Evolutionary conservation across 2,329 filamentous ascomycete species (phyloP).

Genomic region (Talaromyces sp.): DNA sequence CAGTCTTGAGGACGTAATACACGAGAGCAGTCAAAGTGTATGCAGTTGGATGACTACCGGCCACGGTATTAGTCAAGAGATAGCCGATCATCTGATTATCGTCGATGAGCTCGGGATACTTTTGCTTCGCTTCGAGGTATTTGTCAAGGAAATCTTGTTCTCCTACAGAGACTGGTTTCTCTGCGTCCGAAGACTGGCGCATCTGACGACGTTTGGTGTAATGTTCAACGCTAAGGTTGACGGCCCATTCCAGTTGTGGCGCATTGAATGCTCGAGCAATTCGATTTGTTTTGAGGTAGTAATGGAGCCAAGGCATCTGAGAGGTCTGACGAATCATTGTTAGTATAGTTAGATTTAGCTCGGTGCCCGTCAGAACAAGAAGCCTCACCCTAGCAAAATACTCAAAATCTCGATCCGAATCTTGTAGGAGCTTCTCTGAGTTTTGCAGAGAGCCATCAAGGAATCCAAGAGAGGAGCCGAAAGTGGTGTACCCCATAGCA

Average conservation of each 20-base stretch:
- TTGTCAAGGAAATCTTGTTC: constrained; percentile 20
- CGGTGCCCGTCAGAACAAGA: neutral
- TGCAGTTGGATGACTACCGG: constrained; percentile 33
- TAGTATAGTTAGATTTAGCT: neutral
- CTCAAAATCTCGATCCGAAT: constrained; percentile 10
- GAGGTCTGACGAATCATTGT: constrained; percentile 5
- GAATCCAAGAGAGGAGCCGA: constrained; percentile 8
- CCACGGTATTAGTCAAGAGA: constrained; percentile 24
- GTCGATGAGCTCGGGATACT: constrained; percentile 18
- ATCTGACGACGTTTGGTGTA: constrained; percentile 6
- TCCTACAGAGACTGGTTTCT: neutral
- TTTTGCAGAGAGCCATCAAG: constrained; percentile 1
- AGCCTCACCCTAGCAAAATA: constrained; percentile 6
- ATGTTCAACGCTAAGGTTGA: constrained; percentile 13
- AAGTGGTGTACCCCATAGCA: constrained; percentile 8
- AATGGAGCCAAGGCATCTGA: constrained; percentile 19
- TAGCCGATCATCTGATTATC: constrained; percentile 18
- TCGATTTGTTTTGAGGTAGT: constrained; percentile 14
- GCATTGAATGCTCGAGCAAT: constrained; percentile 7
- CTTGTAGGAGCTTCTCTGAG: neutral
- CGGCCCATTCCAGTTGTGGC: constrained; percentile 15
- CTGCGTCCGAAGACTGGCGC: neutral
- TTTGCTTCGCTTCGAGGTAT: constrained; percentile 19
- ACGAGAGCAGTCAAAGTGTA: constrained; percentile 28
- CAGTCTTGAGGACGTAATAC: constrained; percentile 28